Evolutionary conservation across 495 filamentous ascomycete species (phyloP).

Genomic region (Penicillium lividum): DNA sequence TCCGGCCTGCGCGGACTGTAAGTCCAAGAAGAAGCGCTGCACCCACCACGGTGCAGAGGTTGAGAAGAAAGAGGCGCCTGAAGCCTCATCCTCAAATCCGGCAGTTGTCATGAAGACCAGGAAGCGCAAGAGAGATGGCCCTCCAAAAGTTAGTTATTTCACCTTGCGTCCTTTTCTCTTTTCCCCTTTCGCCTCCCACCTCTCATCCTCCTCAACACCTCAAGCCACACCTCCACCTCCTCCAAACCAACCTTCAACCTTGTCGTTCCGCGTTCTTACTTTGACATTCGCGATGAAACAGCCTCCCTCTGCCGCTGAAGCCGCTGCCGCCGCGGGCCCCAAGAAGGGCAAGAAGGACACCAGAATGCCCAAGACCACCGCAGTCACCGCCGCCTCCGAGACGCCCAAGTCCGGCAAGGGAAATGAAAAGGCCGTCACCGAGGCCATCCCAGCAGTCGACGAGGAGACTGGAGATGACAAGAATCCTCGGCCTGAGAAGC

Average conservation of each 20-base stretch:
- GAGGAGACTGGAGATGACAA: neutral
- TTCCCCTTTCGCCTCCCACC: neutral
- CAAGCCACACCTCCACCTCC: neutral
- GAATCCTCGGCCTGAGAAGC: neutral
- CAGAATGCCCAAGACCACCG: neutral
- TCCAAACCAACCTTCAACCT: neutral
- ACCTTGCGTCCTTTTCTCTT: neutral
- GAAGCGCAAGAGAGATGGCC: neutral
- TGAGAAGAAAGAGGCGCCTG: neutral
- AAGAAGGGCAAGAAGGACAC: neutral
- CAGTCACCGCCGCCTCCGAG: neutral
- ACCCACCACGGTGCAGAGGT: slow-evolving; percentile 6
- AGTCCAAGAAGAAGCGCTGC: slow-evolving; percentile 24
- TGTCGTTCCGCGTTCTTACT: neutral
- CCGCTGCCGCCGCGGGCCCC: neutral
- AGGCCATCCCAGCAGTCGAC: neutral
- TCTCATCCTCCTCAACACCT: neutral
- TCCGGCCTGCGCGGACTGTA: slow-evolving; percentile 22
- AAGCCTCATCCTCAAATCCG: neutral
- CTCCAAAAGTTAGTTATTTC: neutral
- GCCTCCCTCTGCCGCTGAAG: too few species aligned
- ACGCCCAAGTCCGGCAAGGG: neutral
- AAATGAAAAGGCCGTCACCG: neutral
- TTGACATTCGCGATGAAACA: neutral
- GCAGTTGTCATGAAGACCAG: neutral